These are phyloP conservation scores for Drechslerella dactyloides DNA, from an alignment of 2,329 filamentous ascomycete species.

Conservation along the genomic window DNA sequence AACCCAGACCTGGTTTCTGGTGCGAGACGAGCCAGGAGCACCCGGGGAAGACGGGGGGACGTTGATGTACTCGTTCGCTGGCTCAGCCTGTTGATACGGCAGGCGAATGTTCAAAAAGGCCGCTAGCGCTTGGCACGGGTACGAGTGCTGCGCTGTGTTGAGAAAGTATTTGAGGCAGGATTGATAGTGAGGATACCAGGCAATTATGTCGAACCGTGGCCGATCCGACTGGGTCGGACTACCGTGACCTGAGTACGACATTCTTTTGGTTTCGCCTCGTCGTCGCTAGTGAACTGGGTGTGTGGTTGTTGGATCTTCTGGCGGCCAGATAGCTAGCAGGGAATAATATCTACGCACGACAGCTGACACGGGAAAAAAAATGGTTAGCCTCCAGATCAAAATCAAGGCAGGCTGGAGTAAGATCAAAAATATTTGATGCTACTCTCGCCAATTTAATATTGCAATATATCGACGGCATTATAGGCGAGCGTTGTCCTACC, in stretches of 20 bases:
- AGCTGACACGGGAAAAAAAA: neutral
- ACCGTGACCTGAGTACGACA: constrained; percentile 37
- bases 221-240: constrained; percentile 28
- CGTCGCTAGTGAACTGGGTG: neutral
- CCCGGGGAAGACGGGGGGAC: constrained; percentile 43
- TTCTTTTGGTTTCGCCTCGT: constrained; percentile 8
- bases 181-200: constrained; percentile 91
- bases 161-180: constrained; percentile 90
- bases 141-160: constrained; percentile 84
- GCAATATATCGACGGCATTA: no score
- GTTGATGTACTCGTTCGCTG: constrained; percentile 47
- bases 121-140: constrained; percentile 82
- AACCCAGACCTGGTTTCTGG: constrained; percentile 60
- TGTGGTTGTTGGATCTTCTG: neutral
- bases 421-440: no score
- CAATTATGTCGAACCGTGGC: constrained; percentile 74
- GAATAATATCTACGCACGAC: neutral
- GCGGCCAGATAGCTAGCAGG: neutral
- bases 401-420: no score
- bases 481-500: no score
- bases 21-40: constrained; percentile 33
- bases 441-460: no score
- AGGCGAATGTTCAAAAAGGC: constrained; percentile 90
- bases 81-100: constrained; percentile 74
- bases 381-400: no score